Conservation (phyloP, 2,329 filamentous ascomycete species). For the Arachnomyces sp. region DNA sequence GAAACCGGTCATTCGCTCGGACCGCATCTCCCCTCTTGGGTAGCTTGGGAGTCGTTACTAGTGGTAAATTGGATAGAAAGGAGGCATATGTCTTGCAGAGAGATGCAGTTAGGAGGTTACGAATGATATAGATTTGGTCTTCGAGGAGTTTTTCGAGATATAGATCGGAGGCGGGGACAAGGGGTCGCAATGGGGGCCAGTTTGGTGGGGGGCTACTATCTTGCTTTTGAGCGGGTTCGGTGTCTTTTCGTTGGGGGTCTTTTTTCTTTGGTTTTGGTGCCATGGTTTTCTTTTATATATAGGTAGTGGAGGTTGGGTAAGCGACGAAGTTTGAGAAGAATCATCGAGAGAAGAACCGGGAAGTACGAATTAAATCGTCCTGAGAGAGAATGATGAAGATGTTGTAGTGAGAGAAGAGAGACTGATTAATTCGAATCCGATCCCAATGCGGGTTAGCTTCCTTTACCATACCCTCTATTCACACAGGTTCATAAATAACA, state of each 20-base stretch:
- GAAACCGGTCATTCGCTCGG: constrained; percentile 82
- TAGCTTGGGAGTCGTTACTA: constrained; percentile 69
- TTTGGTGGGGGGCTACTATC: constrained; percentile 34
- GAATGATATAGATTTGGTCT: constrained; percentile 64
- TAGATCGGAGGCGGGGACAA: constrained; percentile 60
- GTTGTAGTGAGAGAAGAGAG: too few species aligned
- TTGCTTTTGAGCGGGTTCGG: not conserved
- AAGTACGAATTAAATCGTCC: too few species aligned
- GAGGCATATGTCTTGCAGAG: constrained; percentile 70
- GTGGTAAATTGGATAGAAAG: constrained; percentile 62
- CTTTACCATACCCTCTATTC: too few species aligned
- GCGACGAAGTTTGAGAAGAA: constrained; percentile 7
- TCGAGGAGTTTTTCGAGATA: constrained; percentile 49
- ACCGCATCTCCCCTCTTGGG: constrained; percentile 75
- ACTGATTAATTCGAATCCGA: too few species aligned
- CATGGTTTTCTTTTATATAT: not conserved
- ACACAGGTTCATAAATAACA: too few species aligned
- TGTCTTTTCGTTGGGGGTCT: not conserved
- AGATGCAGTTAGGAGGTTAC: constrained; percentile 64
- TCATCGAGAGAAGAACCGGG: too few species aligned
- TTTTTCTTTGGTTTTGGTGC: constrained; percentile 6
- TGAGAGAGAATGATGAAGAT: too few species aligned
- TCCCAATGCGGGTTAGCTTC: too few species aligned
- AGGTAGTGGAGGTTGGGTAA: constrained; percentile 3
- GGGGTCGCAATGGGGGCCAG: constrained; percentile 67